Base-by-base conservation (phyloP, 2,329 filamentous ascomycete genomes). In the Fusarium continuum region DNA sequence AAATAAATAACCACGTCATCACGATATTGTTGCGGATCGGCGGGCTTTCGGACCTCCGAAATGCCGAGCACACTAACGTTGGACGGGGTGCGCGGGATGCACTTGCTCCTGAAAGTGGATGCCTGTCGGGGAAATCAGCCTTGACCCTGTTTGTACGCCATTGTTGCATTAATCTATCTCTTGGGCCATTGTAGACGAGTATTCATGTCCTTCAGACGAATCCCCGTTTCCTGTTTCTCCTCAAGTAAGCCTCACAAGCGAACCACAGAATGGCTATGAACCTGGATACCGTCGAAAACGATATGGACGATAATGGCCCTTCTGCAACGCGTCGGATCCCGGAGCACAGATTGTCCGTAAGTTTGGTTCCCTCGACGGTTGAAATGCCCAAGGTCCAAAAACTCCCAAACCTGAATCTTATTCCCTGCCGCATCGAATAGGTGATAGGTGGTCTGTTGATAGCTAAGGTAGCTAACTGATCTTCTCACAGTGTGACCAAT, bases 401-500 rank as follows among this genome's bases (percentile, higher is more conserved):
- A n/a, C n/a, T n/a, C n/a, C n/a, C 6, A 36, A n/a, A 8, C 8
- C 29, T n/a, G 10, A 26, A 6, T 26, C 14, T 23, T 8, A 4
- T n/a, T 17, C 11, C 8, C 6, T 14, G 0, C 1, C 26, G n/a
- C n/a, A n/a, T n/a, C n/a, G n/a, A n/a, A n/a, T n/a, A n/a, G n/a
- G n/a, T n/a, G n/a, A n/a, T n/a, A n/a, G n/a, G n/a, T n/a, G n/a
- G n/a, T n/a, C n/a, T n/a, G n/a, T n/a, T n/a, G n/a, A n/a, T n/a
- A n/a, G n/a, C n/a, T n/a, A n/a, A n/a, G n/a, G n/a, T n/a, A n/a
- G n/a, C n/a, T n/a, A n/a, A n/a, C n/a, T n/a, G n/a, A n/a, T n/a
- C n/a, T n/a, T n/a, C n/a, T n/a, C n/a, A n/a, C n/a, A 56, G 53
- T 56, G 51, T 13, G 53, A 56, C 10, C 39, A 56, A 2, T 56